Percentiles rank a stretch among this genome's conserved stretches.
These are phyloP conservation scores for Ogataea neopini DNA, from an alignment of 805 yeast species.

Conservation along the genomic window DNA sequence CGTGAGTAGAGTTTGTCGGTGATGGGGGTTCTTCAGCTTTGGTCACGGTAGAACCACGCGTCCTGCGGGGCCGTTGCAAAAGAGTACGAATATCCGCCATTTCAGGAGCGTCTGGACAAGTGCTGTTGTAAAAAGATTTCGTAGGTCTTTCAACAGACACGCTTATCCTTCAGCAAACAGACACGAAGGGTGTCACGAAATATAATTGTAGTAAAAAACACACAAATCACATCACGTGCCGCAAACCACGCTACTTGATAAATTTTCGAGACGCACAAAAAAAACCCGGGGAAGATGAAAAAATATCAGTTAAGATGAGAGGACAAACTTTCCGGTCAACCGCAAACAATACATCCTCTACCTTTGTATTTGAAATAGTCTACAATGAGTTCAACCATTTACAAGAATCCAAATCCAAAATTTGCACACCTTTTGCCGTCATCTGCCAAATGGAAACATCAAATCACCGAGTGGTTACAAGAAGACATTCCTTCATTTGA, in stretches of 20 bases:
- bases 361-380: not conserved
- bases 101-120: too few relatives aligned
- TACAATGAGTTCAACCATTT: constrained; percentile 9
- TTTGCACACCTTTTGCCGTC: constrained; percentile 64
- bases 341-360: not conserved
- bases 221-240: not conserved
- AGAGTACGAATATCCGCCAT: constrained; percentile 6
- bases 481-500: constrained; percentile 96
- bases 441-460: constrained; percentile 79
- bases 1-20: not conserved
- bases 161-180: not conserved
- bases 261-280: not conserved
- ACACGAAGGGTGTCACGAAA: too few relatives aligned
- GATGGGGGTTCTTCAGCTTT: not conserved
- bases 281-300: constrained; percentile 2
- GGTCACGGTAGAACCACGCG: not conserved
- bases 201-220: not conserved
- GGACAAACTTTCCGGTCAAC: too few relatives aligned
- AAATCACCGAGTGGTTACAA: constrained; percentile 69
- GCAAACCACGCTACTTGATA: not conserved
- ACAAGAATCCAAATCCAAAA: constrained; percentile 35
- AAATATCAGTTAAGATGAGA: not conserved
- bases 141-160: not conserved
- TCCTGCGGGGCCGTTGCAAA: constrained; percentile 1
- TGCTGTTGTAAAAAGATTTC: too few relatives aligned